Conservation (phyloP, 192 early-diverging fungal species). For the Backusella circina region DNA sequence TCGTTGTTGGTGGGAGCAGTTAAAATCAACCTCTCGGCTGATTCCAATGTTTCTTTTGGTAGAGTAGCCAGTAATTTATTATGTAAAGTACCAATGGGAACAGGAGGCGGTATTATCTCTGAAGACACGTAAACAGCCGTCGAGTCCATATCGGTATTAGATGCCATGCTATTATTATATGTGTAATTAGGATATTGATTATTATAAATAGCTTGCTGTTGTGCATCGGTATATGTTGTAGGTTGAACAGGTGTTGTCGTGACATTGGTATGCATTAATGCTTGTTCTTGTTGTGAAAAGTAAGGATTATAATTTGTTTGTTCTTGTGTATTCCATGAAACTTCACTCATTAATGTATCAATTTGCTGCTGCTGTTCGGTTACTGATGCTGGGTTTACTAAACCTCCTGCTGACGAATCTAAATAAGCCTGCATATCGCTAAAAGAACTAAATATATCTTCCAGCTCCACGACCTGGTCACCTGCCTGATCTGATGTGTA, state of each 20-base stretch:
- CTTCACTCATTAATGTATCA: slow-evolving; percentile 1
- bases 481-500: slow-evolving; percentile 43
- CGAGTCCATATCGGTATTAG: background rate
- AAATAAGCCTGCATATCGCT: slow-evolving; percentile 25
- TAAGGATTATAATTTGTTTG: slow-evolving; percentile 6
- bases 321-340: background rate
- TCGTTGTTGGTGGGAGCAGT: background rate
- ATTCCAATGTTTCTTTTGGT: slow-evolving; percentile 5
- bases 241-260: background rate
- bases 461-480: slow-evolving; percentile 32
- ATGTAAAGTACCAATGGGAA: slow-evolving; percentile 11
- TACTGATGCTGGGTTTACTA: slow-evolving; percentile 3
- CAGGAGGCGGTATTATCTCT: background rate
- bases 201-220: background rate
- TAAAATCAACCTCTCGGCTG: background rate
- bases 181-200: background rate
- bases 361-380: background rate
- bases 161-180: background rate
- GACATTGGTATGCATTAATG: background rate
- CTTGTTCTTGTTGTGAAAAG: background rate
- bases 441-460: slow-evolving; percentile 32
- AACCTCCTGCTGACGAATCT: slow-evolving; percentile 8
- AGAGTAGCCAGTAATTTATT: slow-evolving; percentile 9
- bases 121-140: slow-evolving; percentile 2
- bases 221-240: background rate